Percentiles rank a stretch among this genome's conserved stretches.
phyloP scores from a whole-genome alignment of 176 grass and related monocot species.

The Otatea glauca region DNA sequence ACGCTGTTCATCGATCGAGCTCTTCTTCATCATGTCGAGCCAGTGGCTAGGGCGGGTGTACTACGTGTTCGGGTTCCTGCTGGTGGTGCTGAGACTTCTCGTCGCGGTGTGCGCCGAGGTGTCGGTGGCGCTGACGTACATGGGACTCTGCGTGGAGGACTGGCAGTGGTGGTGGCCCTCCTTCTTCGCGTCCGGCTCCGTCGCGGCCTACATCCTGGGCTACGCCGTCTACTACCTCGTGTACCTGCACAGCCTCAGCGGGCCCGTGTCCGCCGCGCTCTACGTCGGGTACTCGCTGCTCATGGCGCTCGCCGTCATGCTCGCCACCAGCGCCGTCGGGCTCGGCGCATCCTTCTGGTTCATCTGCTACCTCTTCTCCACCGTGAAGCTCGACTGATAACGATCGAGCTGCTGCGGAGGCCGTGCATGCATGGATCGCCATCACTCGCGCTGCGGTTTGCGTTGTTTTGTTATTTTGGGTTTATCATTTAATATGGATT shows the following conservation, averaged over 20 bases:
- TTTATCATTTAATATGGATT: not conserved
- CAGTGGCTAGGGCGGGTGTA: slow-evolving; percentile 73
- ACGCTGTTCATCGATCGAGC: slow-evolving; percentile 85
- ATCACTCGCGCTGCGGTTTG: not conserved
- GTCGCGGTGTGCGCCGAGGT: slow-evolving; percentile 72
- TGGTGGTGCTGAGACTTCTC: slow-evolving; percentile 61
- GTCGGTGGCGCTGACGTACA: slow-evolving; percentile 65
- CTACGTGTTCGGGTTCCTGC: slow-evolving; percentile 77
- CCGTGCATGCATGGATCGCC: not conserved
- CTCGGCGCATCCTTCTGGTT: slow-evolving; percentile 67
- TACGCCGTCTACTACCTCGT: slow-evolving; percentile 74
- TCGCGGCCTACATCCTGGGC: slow-evolving; percentile 58
- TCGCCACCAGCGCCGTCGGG: slow-evolving; percentile 71
- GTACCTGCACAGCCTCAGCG: slow-evolving; percentile 75
- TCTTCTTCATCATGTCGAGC: slow-evolving; percentile 84
- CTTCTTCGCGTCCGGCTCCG: slow-evolving; percentile 76
- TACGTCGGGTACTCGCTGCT: slow-evolving; percentile 75
- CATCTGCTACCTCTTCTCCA: slow-evolving; percentile 71
- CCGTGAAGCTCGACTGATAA: slow-evolving; percentile 71
- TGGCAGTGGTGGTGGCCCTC: slow-evolving; percentile 83
- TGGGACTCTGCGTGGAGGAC: slow-evolving; percentile 66
- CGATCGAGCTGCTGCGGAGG: not conserved
- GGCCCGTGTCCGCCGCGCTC: slow-evolving; percentile 61
- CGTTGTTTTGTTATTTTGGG: not conserved
- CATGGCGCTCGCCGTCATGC: slow-evolving; percentile 79